A percentile compares a stretch with the other conserved stretches of the same genome.
These are phyloP conservation scores for Aspergillus fructus DNA, from an alignment of 2,329 filamentous ascomycete genomes.

Conservation along the genomic window DNA sequence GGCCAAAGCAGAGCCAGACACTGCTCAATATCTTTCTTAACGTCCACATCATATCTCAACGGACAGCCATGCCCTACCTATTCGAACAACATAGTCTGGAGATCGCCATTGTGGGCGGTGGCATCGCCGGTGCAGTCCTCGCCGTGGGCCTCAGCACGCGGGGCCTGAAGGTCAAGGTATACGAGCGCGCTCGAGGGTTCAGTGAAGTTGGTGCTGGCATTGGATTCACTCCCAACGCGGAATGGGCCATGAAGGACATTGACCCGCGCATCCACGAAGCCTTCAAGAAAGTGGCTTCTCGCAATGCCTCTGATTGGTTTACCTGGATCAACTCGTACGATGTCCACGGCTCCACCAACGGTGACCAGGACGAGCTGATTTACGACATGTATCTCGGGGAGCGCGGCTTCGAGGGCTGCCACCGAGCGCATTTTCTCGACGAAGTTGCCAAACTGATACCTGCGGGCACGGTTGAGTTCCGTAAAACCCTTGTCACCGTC, in stretches of 20 bases:
- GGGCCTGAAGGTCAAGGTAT: slow-evolving; percentile 1
- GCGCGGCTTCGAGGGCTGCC: neutral
- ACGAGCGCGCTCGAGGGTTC: slow-evolving; percentile 1
- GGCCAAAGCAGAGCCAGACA: no score
- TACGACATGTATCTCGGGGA: neutral
- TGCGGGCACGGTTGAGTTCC: neutral
- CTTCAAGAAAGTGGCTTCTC: neutral
- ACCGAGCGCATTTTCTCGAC: neutral
- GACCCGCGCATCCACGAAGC: neutral
- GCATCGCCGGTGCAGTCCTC: slow-evolving; percentile 10
- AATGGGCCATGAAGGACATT: neutral
- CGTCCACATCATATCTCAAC: no score
- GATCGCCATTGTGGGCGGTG: slow-evolving; percentile 11
- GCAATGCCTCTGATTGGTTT: no score
- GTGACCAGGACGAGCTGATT: neutral
- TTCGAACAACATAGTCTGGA: no score
- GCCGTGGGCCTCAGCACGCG: slow-evolving; percentile 9
- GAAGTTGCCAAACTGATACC: neutral
- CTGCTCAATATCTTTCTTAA: no score
- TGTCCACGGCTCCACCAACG: neutral
- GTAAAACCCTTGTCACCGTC: neutral
- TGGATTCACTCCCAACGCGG: neutral
- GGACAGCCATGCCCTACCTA: no score
- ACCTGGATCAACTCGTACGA: no score
- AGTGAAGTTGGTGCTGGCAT: slow-evolving; percentile 7